These are phyloP conservation scores for Ustilago shanxiensis DNA, from an alignment of 1,284 basidiomycete species.

Conservation along the genomic window DNA sequence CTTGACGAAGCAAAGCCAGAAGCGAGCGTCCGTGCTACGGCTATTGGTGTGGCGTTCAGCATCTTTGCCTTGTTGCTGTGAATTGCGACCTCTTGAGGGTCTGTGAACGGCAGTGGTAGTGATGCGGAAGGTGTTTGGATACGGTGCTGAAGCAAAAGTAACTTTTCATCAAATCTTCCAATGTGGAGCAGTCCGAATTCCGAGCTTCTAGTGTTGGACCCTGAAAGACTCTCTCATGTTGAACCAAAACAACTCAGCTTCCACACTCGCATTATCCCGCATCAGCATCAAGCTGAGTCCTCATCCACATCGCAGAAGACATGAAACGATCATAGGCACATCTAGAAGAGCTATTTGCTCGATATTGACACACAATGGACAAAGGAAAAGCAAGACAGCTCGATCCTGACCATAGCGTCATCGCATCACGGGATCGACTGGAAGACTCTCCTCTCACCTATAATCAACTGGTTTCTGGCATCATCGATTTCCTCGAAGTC, in stretches of 20 bases:
- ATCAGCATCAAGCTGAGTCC: neutral
- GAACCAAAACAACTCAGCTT: neutral
- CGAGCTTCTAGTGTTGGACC: constrained; percentile 1
- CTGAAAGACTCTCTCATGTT: constrained; percentile 5
- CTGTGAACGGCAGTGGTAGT: neutral
- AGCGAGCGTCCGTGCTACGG: neutral
- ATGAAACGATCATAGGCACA: neutral
- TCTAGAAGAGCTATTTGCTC: neutral
- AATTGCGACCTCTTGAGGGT: neutral
- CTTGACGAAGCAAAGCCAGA: neutral
- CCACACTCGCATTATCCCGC: neutral
- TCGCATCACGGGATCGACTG: constrained; percentile 32
- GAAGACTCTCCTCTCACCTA: constrained; percentile 51
- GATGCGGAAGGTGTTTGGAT: neutral
- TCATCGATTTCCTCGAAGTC: constrained; percentile 77
- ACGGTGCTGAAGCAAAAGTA: neutral
- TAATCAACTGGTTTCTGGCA: constrained; percentile 48
- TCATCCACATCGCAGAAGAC: neutral
- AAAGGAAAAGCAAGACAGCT: constrained; percentile 46
- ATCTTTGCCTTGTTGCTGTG: neutral
- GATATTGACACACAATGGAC: constrained; percentile 22
- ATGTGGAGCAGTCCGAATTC: constrained; percentile 1
- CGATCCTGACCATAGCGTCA: constrained; percentile 12
- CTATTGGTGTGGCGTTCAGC: constrained; percentile 1
- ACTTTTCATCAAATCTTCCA: neutral